Conservation (phyloP, 1,284 basidiomycete genomes). For the Leccinum solheimii region DNA sequence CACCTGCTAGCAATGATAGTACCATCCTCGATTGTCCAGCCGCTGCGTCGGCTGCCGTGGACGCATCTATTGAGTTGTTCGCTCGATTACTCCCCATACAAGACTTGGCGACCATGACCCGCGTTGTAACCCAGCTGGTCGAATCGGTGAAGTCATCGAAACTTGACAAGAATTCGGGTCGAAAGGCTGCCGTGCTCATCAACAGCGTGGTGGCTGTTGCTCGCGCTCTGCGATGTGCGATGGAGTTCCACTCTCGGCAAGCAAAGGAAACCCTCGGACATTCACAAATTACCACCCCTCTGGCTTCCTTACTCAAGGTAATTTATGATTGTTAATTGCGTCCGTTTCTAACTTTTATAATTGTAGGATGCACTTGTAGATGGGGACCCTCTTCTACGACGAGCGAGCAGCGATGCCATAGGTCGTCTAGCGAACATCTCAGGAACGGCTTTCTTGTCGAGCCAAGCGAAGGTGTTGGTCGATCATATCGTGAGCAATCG, state of each 20-base stretch:
- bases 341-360: slow-evolving; percentile 6
- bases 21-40: slow-evolving; percentile 67
- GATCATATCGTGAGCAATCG: slow-evolving; percentile 97
- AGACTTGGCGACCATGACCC: slow-evolving; percentile 66
- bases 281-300: slow-evolving; percentile 62
- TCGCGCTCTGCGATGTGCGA: slow-evolving; percentile 68
- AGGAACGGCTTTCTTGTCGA: slow-evolving; percentile 83
- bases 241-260: slow-evolving; percentile 52
- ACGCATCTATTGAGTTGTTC: slow-evolving; percentile 89
- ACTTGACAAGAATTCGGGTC: slow-evolving; percentile 85
- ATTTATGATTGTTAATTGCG: slow-evolving; percentile 16
- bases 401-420: slow-evolving; percentile 86
- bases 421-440: slow-evolving; percentile 86
- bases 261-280: slow-evolving; percentile 71
- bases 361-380: slow-evolving; percentile 79
- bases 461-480: slow-evolving; percentile 89
- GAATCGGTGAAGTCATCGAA: slow-evolving; percentile 75
- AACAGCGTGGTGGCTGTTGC: slow-evolving; percentile 84
- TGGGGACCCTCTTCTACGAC: slow-evolving; percentile 75
- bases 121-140: slow-evolving; percentile 69
- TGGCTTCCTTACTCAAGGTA: slow-evolving; percentile 81
- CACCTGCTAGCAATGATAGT: slow-evolving; percentile 44
- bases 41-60: slow-evolving; percentile 81
- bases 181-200: slow-evolving; percentile 84
- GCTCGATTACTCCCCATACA: slow-evolving; percentile 79